phyloP scores from a whole-genome alignment of 2,329 filamentous ascomycete genomes.

The Epichloe bromicola region DNA sequence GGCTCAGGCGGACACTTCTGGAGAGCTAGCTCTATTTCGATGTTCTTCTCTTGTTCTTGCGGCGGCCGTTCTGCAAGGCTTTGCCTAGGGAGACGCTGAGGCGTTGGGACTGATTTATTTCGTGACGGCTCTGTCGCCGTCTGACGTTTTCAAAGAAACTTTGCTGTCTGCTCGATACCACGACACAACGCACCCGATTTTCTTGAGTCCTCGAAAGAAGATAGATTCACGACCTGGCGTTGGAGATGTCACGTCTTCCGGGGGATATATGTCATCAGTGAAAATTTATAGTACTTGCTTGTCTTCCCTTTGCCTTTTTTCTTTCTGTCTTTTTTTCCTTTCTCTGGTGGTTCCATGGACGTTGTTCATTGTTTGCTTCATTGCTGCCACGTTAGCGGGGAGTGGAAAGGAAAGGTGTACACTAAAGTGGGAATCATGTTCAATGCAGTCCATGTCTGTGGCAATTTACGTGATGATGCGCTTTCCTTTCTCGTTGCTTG shows the following conservation, averaged over 20 bases:
- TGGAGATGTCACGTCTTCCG: slow-evolving; percentile 25
- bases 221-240: slow-evolving; percentile 27
- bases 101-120: slow-evolving; percentile 18
- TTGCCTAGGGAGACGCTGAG: slow-evolving; percentile 15
- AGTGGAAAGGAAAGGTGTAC: neutral
- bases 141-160: slow-evolving; percentile 9
- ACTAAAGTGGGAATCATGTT: slow-evolving; percentile 2
- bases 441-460: neutral
- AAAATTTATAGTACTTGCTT: slow-evolving; percentile 21
- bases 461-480: neutral
- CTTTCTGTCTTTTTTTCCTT: neutral
- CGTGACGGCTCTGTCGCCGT: slow-evolving; percentile 10
- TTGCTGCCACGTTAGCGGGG: slow-evolving; percentile 1
- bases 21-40: slow-evolving; percentile 10
- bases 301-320: slow-evolving; percentile 11
- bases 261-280: slow-evolving; percentile 26
- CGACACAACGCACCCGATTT: slow-evolving; percentile 18
- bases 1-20: slow-evolving; percentile 2
- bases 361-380: neutral
- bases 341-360: neutral
- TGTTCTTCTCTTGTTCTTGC: slow-evolving; percentile 13
- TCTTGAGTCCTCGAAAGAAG: slow-evolving; percentile 13
- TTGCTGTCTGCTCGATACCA: slow-evolving; percentile 20
- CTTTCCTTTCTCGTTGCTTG: neutral
- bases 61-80: slow-evolving; percentile 10